These are phyloP conservation scores for Laburnicola sp. DNA, from an alignment of 2,329 filamentous ascomycete genomes.

Conservation along the genomic window DNA sequence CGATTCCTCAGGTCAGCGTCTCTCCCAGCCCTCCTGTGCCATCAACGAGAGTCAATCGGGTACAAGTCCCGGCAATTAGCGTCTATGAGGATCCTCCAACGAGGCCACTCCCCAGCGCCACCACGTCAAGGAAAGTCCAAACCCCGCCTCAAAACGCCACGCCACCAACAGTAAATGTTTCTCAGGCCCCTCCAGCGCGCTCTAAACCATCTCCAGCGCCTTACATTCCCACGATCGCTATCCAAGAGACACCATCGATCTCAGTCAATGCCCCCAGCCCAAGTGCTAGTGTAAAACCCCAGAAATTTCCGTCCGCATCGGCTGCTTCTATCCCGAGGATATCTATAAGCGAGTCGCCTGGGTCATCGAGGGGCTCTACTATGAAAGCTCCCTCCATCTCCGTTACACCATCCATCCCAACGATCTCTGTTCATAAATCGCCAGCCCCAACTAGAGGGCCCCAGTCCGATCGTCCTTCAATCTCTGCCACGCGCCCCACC, in stretches of 20 bases:
- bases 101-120: slow-evolving; percentile 29
- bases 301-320: slow-evolving; percentile 16
- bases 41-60: slow-evolving; percentile 22
- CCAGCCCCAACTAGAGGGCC: slow-evolving; percentile 17
- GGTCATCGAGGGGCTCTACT: slow-evolving; percentile 9
- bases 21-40: slow-evolving; percentile 25
- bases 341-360: slow-evolving; percentile 3
- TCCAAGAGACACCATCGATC: slow-evolving; percentile 33
- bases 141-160: slow-evolving; percentile 26
- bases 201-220: slow-evolving; percentile 32
- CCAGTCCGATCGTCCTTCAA: too few species aligned
- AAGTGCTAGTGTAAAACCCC: slow-evolving; percentile 19
- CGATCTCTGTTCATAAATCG: slow-evolving; percentile 32
- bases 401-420: slow-evolving; percentile 29
- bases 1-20: slow-evolving; percentile 40
- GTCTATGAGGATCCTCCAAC: slow-evolving; percentile 35
- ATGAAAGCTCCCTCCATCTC: slow-evolving; percentile 9
- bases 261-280: slow-evolving; percentile 23
- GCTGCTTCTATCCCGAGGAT: slow-evolving; percentile 11
- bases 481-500: too few species aligned
- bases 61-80: slow-evolving; percentile 26
- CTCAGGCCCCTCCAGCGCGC: slow-evolving; percentile 44
- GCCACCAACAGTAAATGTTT: slow-evolving; percentile 54
- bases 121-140: slow-evolving; percentile 33
- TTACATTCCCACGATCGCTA: slow-evolving; percentile 27